These are phyloP conservation scores for Cordyceps fumosorosea DNA, from an alignment of 2,329 filamentous ascomycete genomes.

Conservation along the genomic window DNA sequence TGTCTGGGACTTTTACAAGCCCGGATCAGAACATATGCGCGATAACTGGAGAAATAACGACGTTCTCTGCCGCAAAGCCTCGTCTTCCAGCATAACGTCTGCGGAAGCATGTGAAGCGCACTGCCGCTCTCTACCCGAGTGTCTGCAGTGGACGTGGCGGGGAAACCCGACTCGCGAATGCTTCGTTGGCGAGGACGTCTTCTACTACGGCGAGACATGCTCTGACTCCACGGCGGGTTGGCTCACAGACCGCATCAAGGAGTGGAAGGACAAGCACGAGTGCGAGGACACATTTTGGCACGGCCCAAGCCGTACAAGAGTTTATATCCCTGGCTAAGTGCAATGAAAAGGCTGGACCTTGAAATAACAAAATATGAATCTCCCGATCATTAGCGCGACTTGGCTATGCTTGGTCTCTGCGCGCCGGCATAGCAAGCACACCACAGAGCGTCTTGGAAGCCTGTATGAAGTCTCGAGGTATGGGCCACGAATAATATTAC, in stretches of 20 bases:
- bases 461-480: neutral
- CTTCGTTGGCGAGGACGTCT: neutral
- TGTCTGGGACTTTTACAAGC: conserved; percentile 11
- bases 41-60: conserved; percentile 14
- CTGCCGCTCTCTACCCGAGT: neutral
- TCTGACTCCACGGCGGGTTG: neutral
- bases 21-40: neutral
- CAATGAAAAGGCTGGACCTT: neutral
- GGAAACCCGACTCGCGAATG: conserved; percentile 1
- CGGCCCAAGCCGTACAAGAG: neutral
- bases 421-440: neutral
- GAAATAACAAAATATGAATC: neutral
- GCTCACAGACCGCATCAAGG: neutral
- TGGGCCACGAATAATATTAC: neutral
- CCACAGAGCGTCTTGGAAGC: neutral
- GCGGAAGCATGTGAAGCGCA: conserved; percentile 3
- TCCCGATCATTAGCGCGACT: neutral
- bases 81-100: neutral
- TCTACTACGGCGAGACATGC: conserved; percentile 3
- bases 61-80: conserved; percentile 1
- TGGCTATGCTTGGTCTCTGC: neutral
- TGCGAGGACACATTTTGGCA: neutral
- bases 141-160: conserved; percentile 8
- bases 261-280: neutral
- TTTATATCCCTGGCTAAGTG: neutral